Evolutionary conservation across 208 protist species (phyloP).

Genomic region (Tritrichomonas musculus): DNA sequence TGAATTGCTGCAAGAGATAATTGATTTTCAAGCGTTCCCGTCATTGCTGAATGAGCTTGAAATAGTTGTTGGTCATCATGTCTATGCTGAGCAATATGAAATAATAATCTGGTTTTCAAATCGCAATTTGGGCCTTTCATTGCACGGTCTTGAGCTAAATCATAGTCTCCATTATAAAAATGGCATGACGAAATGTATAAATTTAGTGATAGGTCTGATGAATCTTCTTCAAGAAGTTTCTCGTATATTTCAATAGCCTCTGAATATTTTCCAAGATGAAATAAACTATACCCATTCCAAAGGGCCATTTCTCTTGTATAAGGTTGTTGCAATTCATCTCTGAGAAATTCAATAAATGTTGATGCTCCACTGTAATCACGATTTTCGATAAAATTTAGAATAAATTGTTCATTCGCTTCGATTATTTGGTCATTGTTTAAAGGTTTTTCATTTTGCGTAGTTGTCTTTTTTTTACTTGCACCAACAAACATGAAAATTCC

Average conservation of each 20-base stretch:
- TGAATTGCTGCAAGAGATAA: conserved; percentile 64
- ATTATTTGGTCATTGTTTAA: no score
- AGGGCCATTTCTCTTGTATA: neutral
- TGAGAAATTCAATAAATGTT: conserved; percentile 22
- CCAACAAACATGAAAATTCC: conserved; percentile 27
- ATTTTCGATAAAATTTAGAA: neutral
- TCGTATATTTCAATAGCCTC: neutral
- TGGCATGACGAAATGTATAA: conserved; percentile 20
- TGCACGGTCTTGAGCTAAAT: neutral
- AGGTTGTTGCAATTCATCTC: neutral
- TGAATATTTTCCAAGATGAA: neutral
- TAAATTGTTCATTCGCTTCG: neutral
- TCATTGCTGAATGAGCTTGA: neutral
- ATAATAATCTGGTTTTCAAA: neutral
- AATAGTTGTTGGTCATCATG: neutral
- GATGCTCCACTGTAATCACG: conserved; percentile 6
- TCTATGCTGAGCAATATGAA: conserved; percentile 19
- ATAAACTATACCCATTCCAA: neutral
- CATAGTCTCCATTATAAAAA: neutral
- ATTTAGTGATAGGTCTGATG: neutral
- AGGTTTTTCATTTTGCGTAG: neutral
- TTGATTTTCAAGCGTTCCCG: neutral
- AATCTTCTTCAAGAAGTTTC: neutral
- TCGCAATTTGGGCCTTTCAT: neutral
- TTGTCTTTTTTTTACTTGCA: neutral